A percentile compares a stretch with the other conserved stretches of the same genome.
Conservation (phyloP, 768 basidiomycete species). For the Suillus paluster region DNA sequence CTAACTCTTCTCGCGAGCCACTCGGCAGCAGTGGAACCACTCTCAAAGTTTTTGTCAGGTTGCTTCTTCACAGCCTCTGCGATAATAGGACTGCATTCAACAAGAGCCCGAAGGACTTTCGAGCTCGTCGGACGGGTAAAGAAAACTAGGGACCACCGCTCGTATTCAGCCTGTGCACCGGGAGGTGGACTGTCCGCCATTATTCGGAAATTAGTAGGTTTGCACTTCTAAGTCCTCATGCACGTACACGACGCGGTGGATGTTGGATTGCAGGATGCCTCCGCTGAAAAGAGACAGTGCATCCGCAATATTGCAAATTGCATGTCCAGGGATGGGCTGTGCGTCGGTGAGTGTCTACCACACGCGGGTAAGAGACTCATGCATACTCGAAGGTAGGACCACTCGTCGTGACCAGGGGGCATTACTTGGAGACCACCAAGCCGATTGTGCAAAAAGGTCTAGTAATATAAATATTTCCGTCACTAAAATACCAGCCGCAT, state of each 20-base stretch:
- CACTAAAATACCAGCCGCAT: neutral
- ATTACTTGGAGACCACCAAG: conserved; percentile 75
- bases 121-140: conserved; percentile 67
- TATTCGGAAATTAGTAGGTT: neutral
- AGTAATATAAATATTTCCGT: neutral
- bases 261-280: conserved; percentile 64
- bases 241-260: conserved; percentile 64
- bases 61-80: conserved; percentile 44
- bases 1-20: conserved; percentile 48
- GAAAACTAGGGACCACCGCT: conserved; percentile 71
- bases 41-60: conserved; percentile 42
- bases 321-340: conserved; percentile 57
- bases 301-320: conserved; percentile 67
- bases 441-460: conserved; percentile 73
- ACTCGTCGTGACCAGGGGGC: conserved; percentile 59
- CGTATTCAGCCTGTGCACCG: conserved; percentile 51
- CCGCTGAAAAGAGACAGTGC: conserved; percentile 65
- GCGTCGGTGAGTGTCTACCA: neutral
- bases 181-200: conserved; percentile 51
- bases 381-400: conserved; percentile 68
- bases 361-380: neutral
- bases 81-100: conserved; percentile 54
- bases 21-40: conserved; percentile 40
- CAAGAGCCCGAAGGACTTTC: conserved; percentile 52
- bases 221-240: neutral